phyloP scores from a whole-genome alignment of 2,329 filamentous ascomycete genomes.

The Kalmusia sp. region DNA sequence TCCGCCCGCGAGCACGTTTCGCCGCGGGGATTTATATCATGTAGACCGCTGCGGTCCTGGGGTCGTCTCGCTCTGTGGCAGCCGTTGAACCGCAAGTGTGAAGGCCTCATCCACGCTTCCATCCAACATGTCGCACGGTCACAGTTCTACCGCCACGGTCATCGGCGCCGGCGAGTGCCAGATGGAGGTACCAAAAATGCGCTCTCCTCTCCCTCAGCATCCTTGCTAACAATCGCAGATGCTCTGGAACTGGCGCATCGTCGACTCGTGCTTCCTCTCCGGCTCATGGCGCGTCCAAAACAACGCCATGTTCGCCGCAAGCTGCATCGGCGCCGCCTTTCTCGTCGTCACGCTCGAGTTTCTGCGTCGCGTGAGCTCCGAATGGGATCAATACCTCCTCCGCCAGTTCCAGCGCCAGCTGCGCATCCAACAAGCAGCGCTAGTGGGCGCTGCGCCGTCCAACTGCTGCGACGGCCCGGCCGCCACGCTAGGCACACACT shows the following conservation, averaged over 20 bases:
- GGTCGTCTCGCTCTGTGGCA: not conserved
- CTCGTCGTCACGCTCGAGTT: constrained; percentile 76
- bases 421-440: constrained; percentile 31
- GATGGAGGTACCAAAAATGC: constrained; percentile 45
- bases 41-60: constrained; percentile 12
- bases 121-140: constrained; percentile 21
- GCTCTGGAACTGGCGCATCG: constrained; percentile 81
- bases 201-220: not conserved
- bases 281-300: constrained; percentile 73
- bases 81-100: constrained; percentile 1
- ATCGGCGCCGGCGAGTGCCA: constrained; percentile 40
- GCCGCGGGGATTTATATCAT: no score
- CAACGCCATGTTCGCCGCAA: constrained; percentile 76
- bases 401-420: constrained; percentile 55
- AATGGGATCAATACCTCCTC: constrained; percentile 74
- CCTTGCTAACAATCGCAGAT: constrained; percentile 59
- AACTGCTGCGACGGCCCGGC: constrained; percentile 35
- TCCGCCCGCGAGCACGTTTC: no score
- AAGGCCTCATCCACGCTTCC: constrained; percentile 6
- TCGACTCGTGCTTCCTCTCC: constrained; percentile 75
- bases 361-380: constrained; percentile 72
- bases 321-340: constrained; percentile 79
- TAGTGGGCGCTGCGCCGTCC: constrained; percentile 22
- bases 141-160: constrained; percentile 17
- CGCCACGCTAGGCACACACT: constrained; percentile 28